Conservation (phyloP, 192 early-diverging fungal species). For the Linnemannia exigua region DNA sequence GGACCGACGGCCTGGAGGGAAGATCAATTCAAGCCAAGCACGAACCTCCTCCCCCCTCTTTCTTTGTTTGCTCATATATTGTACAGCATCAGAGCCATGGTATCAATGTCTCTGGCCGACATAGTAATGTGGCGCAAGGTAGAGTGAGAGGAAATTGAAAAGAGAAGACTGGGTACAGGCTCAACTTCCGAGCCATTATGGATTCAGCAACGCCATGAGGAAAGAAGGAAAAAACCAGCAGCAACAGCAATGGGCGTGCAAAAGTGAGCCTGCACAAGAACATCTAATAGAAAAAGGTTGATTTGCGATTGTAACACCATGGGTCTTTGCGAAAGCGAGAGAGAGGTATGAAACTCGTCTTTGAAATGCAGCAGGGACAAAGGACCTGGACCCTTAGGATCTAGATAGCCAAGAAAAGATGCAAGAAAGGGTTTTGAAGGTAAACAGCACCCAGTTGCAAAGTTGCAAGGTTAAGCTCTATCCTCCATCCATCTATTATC, state of each 20-base stretch:
- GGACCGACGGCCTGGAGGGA: no score
- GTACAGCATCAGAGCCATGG: no score
- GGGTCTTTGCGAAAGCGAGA: background rate
- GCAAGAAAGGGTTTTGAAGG: background rate
- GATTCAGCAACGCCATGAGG: background rate
- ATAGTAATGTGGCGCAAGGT: no score
- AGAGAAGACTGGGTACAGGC: no score
- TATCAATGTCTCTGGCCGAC: no score
- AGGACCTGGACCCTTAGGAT: constrained; percentile 2
- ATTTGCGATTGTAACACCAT: background rate
- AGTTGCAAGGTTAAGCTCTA: background rate
- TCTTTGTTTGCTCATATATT: no score
- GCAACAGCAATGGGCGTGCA: background rate
- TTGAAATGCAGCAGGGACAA: background rate
- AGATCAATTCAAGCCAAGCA: no score
- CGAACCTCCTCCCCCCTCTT: no score
- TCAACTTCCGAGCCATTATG: background rate
- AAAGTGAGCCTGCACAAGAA: background rate
- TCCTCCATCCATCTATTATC: background rate
- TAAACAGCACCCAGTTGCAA: background rate
- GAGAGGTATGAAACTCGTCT: background rate
- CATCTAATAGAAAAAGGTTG: background rate
- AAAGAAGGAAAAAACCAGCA: background rate
- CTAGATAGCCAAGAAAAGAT: background rate
- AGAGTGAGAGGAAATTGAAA: no score